These are phyloP conservation scores for Solanum pinnatisectum DNA, from an alignment of 257 asterid genomes.

Conservation along the genomic window DNA sequence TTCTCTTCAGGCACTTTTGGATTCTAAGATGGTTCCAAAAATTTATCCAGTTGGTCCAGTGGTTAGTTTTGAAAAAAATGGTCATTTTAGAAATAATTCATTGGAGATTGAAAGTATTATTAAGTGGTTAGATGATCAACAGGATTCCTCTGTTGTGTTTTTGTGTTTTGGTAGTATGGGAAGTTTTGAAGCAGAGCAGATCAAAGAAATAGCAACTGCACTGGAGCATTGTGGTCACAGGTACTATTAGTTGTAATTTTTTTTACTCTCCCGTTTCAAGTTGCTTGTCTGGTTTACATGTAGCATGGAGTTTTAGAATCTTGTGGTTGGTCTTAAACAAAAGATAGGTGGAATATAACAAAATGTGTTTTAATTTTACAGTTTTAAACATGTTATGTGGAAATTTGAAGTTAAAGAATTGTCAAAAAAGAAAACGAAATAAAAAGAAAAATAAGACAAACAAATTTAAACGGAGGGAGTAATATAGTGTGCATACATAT, in stretches of 20 bases:
- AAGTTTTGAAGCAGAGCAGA: conserved; percentile 3
- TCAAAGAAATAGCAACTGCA: conserved; percentile 12
- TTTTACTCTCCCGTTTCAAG: neutral
- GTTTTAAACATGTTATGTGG: too few species aligned
- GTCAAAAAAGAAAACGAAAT: too few species aligned
- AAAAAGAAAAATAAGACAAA: too few species aligned
- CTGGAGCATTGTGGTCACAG: conserved; percentile 3
- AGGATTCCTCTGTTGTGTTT: conserved; percentile 6
- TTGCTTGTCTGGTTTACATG: neutral
- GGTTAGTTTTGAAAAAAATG: neutral
- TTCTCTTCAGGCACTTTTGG: conserved; percentile 12
- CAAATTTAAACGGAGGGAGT: too few species aligned
- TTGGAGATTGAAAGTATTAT: neutral
- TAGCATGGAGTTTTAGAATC: too few species aligned
- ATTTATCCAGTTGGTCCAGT: conserved; percentile 46
- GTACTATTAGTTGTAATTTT: neutral
- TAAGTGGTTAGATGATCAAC: conserved; percentile 14
- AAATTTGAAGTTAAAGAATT: too few species aligned
- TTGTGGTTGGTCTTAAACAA: neutral
- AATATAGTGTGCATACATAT: neutral
- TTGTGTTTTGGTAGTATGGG: conserved; percentile 25
- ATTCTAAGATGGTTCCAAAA: conserved; percentile 6
- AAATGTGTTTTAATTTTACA: too few species aligned
- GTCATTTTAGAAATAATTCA: neutral
- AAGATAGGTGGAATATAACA: neutral